Evolutionary conservation across 495 filamentous ascomycete species (phyloP).

Genomic region (Podospora bellae-mahoneyi): DNA sequence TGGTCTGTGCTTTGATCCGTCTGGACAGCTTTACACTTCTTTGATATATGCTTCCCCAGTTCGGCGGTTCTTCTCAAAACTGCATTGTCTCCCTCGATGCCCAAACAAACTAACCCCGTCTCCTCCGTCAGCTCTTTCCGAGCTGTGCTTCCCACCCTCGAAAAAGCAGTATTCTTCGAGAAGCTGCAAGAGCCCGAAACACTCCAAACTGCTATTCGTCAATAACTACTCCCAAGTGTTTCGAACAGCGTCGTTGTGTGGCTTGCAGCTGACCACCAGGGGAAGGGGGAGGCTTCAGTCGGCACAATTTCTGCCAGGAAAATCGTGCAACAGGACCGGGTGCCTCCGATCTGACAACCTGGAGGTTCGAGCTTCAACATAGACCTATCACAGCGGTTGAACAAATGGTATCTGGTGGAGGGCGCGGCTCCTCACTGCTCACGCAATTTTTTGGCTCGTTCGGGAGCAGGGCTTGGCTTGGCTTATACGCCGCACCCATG

Average conservation of each 20-base stretch:
- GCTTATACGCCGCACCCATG: slow-evolving; percentile 3
- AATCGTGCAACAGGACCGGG: neutral
- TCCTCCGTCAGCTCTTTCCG: neutral
- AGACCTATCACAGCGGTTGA: neutral
- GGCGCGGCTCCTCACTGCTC: neutral
- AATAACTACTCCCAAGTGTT: neutral
- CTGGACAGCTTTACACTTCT: neutral
- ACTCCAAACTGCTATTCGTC: neutral
- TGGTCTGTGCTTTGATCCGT: neutral
- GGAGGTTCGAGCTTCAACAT: neutral
- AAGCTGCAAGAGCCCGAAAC: slow-evolving; percentile 1
- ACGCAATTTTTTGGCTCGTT: neutral
- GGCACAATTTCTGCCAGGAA: neutral
- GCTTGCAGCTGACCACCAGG: slow-evolving; percentile 2
- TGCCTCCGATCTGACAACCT: neutral
- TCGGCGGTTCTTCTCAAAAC: neutral
- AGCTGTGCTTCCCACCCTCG: neutral
- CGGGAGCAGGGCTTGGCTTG: neutral
- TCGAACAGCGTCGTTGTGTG: neutral
- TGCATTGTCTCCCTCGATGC: neutral
- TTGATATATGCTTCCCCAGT: neutral
- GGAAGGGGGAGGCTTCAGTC: neutral
- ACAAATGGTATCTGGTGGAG: neutral
- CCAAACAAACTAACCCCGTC: neutral
- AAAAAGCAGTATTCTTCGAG: neutral